Percentiles rank a stretch among this genome's conserved stretches.
phyloP scores from a whole-genome alignment of 1,284 basidiomycete genomes.

The Mycena sp. region DNA sequence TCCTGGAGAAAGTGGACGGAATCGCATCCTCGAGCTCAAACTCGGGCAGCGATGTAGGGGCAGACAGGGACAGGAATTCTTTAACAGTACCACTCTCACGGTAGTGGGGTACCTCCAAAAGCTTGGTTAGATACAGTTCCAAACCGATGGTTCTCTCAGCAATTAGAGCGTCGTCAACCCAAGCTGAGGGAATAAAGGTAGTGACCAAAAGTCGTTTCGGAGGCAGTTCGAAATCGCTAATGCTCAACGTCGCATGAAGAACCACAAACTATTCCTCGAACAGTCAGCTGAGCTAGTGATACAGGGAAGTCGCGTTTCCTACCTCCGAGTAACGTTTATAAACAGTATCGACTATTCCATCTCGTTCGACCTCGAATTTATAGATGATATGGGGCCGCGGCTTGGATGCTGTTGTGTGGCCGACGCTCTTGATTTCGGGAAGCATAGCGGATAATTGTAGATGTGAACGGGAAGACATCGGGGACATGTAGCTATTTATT shows the following conservation, averaged over 20 bases:
- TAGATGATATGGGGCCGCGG: slow-evolving; percentile 64
- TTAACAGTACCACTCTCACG: slow-evolving; percentile 47
- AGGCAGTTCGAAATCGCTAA: slow-evolving; percentile 53
- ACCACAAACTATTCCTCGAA: slow-evolving; percentile 53
- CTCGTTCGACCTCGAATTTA: slow-evolving; percentile 49
- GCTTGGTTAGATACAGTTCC: slow-evolving; percentile 51
- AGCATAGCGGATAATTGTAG: slow-evolving; percentile 10
- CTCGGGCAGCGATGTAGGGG: slow-evolving; percentile 32
- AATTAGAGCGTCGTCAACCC: slow-evolving; percentile 63
- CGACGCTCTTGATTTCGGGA: slow-evolving; percentile 47
- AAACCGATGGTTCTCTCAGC: slow-evolving; percentile 63
- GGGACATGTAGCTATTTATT: neutral
- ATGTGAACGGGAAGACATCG: neutral
- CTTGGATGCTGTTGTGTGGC: slow-evolving; percentile 60
- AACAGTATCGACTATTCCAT: slow-evolving; percentile 49
- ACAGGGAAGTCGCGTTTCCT: slow-evolving; percentile 8
- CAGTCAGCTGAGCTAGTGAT: neutral
- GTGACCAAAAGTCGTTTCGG: slow-evolving; percentile 62
- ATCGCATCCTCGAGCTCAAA: slow-evolving; percentile 57
- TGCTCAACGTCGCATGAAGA: slow-evolving; percentile 52
- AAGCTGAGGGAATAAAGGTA: slow-evolving; percentile 60
- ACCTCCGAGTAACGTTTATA: slow-evolving; percentile 64
- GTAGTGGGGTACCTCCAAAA: slow-evolving; percentile 48
- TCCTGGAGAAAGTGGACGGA: slow-evolving; percentile 57
- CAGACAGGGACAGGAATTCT: slow-evolving; percentile 52